A percentile compares a stretch with the other conserved stretches of the same genome.
These are phyloP conservation scores for Datisca glomerata DNA, from an alignment of 306 rosid genomes.

Conservation along the genomic window DNA sequence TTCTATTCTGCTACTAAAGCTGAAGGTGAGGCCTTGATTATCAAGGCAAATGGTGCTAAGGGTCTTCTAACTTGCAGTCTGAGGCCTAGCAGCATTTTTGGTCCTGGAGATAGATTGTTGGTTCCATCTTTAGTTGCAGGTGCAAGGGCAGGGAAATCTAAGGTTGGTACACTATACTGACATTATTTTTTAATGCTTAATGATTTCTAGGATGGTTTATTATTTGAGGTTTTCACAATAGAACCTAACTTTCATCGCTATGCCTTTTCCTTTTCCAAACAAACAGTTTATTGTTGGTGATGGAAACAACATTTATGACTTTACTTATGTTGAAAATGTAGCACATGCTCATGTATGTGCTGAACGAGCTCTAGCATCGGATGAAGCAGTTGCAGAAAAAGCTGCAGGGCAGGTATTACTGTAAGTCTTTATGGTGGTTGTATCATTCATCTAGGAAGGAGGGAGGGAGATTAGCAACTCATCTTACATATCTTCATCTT, in stretches of 20 bases:
- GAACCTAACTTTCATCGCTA: background rate
- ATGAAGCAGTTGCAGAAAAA: conserved; percentile 47
- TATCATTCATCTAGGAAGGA: too few species aligned
- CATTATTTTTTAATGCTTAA: too few species aligned
- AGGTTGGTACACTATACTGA: too few species aligned
- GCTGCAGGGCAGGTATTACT: conserved; percentile 94
- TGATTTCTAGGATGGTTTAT: too few species aligned
- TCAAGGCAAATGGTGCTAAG: conserved; percentile 63
- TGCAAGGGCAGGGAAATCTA: conserved; percentile 85
- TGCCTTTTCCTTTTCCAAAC: conserved; percentile 12
- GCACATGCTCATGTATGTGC: conserved; percentile 94
- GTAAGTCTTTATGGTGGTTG: too few species aligned
- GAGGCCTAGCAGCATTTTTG: conserved; percentile 94
- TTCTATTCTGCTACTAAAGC: conserved; percentile 90
- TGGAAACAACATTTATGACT: conserved; percentile 76
- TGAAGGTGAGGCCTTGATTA: conserved; percentile 66
- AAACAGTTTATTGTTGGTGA: conserved; percentile 83
- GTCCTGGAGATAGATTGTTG: conserved; percentile 82
- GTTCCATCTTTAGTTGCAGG: conserved; percentile 67
- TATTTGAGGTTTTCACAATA: background rate
- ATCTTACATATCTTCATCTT: too few species aligned
- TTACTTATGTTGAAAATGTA: conserved; percentile 94
- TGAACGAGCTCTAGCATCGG: conserved; percentile 79
- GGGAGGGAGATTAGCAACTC: too few species aligned
- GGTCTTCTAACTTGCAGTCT: conserved; percentile 89